A percentile compares a stretch with the other conserved stretches of the same genome.
Evolutionary conservation across 257 asterid species (phyloP).

Genomic region (Nicotiana tabacum): DNA sequence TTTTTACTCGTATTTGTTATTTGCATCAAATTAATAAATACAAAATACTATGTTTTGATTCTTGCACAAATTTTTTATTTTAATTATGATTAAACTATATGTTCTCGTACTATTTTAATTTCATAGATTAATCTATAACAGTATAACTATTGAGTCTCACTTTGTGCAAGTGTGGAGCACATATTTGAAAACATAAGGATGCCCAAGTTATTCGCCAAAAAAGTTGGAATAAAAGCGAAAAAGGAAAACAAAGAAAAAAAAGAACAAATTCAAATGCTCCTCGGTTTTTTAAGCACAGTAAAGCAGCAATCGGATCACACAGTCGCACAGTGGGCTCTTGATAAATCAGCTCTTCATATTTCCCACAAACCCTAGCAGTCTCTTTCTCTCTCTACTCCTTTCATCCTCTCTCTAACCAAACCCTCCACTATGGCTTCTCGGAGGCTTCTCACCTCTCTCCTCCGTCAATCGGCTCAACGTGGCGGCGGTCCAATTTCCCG

Average conservation of each 20-base stretch:
- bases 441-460: constrained; percentile 74
- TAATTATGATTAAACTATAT: too few relatives aligned
- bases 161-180: too few relatives aligned
- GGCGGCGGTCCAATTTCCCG: constrained; percentile 27
- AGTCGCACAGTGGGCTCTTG: neutral
- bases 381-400: neutral
- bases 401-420: constrained; percentile 7
- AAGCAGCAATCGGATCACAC: neutral
- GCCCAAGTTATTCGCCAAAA: constrained; percentile 5
- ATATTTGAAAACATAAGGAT: neutral
- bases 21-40: too few relatives aligned
- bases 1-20: too few relatives aligned
- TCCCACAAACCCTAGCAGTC: constrained; percentile 21
- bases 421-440: constrained; percentile 56
- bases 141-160: neutral
- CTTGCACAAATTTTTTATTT: too few relatives aligned
- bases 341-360: neutral
- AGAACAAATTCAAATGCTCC: neutral
- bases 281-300: neutral
- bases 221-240: neutral
- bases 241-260: neutral
- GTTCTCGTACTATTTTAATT: too few relatives aligned
- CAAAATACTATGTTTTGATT: too few relatives aligned
- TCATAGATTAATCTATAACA: neutral
- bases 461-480: constrained; percentile 55